Evolutionary conservation across 257 asterid genomes (phyloP).

Genomic region (Nicotiana noctiflora): DNA sequence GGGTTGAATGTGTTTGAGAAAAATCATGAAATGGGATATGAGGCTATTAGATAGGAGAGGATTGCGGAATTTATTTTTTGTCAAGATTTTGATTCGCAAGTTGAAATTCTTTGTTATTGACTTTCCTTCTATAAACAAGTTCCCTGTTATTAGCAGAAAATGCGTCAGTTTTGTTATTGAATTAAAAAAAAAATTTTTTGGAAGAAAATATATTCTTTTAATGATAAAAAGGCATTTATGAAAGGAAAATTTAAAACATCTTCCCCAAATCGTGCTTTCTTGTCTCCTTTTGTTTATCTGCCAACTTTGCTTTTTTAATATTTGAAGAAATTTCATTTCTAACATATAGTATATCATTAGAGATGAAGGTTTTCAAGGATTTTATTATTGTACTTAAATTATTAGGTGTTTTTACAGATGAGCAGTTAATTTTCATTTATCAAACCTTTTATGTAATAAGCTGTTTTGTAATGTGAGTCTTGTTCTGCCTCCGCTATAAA

Average conservation of each 20-base stretch:
- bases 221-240: neutral
- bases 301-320: neutral
- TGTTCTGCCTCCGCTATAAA: neutral
- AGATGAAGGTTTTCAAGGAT: neutral
- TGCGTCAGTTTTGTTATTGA: too few relatives aligned
- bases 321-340: neutral
- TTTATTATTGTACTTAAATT: neutral
- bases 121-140: neutral
- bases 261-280: slow-evolving; percentile 1
- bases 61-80: neutral
- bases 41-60: neutral
- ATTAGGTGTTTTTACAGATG: neutral
- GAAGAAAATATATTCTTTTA: neutral
- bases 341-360: neutral
- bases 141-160: too few relatives aligned
- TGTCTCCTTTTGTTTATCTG: neutral
- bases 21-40: neutral
- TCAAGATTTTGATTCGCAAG: neutral
- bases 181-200: neutral
- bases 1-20: neutral
- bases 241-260: neutral
- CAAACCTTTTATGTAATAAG: neutral
- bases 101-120: neutral
- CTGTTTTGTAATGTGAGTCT: neutral
- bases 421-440: neutral